Evolutionary conservation across 2,329 filamentous ascomycete species (phyloP).

Genomic region (Fusarium poae): DNA sequence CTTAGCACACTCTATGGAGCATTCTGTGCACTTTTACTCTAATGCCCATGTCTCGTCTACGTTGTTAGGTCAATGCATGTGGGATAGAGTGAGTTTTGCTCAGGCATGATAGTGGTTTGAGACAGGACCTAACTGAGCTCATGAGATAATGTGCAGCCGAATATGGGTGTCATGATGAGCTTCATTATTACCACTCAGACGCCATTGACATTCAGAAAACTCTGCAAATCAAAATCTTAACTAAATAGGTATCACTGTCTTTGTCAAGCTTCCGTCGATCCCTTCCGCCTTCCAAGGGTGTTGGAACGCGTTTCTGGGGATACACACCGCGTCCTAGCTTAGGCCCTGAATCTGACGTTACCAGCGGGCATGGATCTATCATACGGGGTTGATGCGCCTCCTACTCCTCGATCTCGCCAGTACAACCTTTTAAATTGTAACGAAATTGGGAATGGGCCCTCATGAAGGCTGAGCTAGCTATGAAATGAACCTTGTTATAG

Average conservation of each 20-base stretch:
- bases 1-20: slow-evolving; percentile 49
- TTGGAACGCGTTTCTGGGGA: slow-evolving; percentile 26
- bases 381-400: slow-evolving; percentile 4
- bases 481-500: background rate
- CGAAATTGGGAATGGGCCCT: slow-evolving; percentile 4
- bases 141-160: slow-evolving; percentile 21
- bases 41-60: slow-evolving; percentile 19
- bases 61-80: slow-evolving; percentile 43
- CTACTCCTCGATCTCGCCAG: slow-evolving; percentile 3
- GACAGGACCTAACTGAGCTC: slow-evolving; percentile 22
- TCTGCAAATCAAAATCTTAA: background rate
- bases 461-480: slow-evolving; percentile 1
- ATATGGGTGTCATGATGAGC: slow-evolving; percentile 41
- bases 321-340: slow-evolving; percentile 30
- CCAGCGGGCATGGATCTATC: background rate
- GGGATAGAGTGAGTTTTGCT: slow-evolving; percentile 33
- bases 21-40: slow-evolving; percentile 5
- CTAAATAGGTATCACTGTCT: background rate
- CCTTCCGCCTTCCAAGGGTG: background rate
- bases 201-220: slow-evolving; percentile 24
- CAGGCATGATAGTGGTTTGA: slow-evolving; percentile 32
- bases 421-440: background rate
- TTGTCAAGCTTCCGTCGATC: slow-evolving; percentile 14
- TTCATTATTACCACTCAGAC: background rate
- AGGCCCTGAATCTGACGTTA: slow-evolving; percentile 30